Percentiles rank a stretch among this genome's conserved stretches.
Evolutionary conservation across 2,329 filamentous ascomycete species (phyloP).

Genomic region (Pyrenochaeta sp.): DNA sequence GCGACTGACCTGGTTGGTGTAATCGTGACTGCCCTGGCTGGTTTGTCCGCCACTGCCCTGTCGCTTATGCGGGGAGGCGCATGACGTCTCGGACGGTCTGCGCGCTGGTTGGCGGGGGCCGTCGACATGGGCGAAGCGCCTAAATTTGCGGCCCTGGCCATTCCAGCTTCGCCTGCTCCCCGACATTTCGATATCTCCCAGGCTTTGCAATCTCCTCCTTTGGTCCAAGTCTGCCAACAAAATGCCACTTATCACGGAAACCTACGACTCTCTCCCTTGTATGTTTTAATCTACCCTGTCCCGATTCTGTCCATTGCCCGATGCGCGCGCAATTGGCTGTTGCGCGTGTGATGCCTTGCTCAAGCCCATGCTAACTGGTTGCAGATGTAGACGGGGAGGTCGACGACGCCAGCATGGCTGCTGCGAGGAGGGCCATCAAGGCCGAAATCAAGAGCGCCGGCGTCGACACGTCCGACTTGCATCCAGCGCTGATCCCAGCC

Average conservation of each 20-base stretch:
- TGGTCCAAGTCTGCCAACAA: conserved; percentile 28
- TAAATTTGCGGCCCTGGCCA: conserved; percentile 18
- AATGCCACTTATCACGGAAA: conserved; percentile 73
- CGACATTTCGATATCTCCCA: conserved; percentile 15
- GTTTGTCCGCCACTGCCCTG: neutral
- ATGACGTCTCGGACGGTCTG: conserved; percentile 23
- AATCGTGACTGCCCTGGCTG: neutral
- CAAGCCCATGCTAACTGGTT: conserved; percentile 24
- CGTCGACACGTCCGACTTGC: conserved; percentile 58
- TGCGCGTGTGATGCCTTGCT: conserved; percentile 5
- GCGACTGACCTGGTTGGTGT: neutral
- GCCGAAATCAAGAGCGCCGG: conserved; percentile 60
- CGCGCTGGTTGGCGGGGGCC: conserved; percentile 17
- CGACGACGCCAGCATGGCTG: conserved; percentile 66
- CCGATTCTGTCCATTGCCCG: conserved; percentile 67
- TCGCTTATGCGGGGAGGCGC: conserved; percentile 5
- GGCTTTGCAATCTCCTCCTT: conserved; percentile 21
- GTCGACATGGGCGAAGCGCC: conserved; percentile 10
- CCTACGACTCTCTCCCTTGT: conserved; percentile 85
- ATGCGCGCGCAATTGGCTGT: conserved; percentile 10
- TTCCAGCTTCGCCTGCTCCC: conserved; percentile 12
- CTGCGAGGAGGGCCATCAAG: conserved; percentile 73
- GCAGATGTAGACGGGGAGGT: conserved; percentile 83
- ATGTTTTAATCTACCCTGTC: conserved; percentile 44
- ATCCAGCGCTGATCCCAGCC: conserved; percentile 64